These are phyloP conservation scores for Penicillium sp. DNA, from an alignment of 2,329 filamentous ascomycete genomes.

Conservation along the genomic window DNA sequence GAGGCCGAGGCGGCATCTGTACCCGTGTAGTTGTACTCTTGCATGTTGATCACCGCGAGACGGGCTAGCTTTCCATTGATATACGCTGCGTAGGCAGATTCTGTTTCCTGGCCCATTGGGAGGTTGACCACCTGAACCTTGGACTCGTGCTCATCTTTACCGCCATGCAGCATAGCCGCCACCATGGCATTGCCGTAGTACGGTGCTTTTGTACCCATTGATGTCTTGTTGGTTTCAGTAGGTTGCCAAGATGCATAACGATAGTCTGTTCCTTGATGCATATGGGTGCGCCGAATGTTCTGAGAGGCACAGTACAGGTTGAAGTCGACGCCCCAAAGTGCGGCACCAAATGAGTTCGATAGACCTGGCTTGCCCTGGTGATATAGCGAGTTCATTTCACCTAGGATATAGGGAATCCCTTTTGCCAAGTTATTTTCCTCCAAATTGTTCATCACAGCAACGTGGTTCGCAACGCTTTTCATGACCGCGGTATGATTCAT, in stretches of 20 bases:
- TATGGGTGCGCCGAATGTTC: constrained; percentile 64
- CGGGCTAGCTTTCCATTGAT: constrained; percentile 52
- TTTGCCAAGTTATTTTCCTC: constrained; percentile 10
- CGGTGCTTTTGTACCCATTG: constrained; percentile 65
- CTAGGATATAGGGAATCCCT: constrained; percentile 61
- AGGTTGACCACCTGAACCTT: constrained; percentile 58
- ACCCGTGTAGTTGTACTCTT: constrained; percentile 64
- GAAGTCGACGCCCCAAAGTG: constrained; percentile 70
- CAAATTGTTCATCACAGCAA: constrained; percentile 27
- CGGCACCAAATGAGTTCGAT: constrained; percentile 69
- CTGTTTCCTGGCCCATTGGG: constrained; percentile 47
- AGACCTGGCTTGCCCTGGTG: constrained; percentile 66
- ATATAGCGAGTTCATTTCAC: constrained; percentile 68
- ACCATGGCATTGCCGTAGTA: constrained; percentile 69
- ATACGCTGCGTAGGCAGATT: constrained; percentile 65
- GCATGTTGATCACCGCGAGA: constrained; percentile 64
- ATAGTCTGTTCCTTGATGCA: constrained; percentile 70
- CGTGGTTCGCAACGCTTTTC: constrained; percentile 56
- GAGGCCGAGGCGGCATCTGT: constrained; percentile 44
- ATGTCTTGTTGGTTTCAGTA: constrained; percentile 56
- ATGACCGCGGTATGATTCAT: constrained; percentile 67
- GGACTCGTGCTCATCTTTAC: constrained; percentile 40
- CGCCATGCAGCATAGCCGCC: constrained; percentile 57
- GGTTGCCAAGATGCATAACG: constrained; percentile 69
- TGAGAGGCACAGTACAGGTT: constrained; percentile 63